A percentile compares a stretch with the other conserved stretches of the same genome.
Evolutionary conservation across 2,329 filamentous ascomycete species (phyloP).

Genomic region (Cercospora nicotianae): DNA sequence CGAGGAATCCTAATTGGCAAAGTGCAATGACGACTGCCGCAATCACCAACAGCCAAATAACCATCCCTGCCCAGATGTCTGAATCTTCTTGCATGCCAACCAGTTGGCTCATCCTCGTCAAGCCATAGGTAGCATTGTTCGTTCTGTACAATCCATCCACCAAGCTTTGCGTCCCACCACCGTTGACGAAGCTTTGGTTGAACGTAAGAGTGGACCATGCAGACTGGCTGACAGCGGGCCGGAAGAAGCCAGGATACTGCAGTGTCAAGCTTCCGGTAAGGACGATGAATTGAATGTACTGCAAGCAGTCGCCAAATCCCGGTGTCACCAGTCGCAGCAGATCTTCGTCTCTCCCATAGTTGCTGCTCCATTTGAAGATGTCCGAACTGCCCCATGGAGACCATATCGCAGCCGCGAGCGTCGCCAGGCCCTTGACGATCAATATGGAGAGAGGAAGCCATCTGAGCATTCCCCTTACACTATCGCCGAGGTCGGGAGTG

Average conservation of each 20-base stretch:
- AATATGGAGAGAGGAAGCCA: constrained; percentile 79
- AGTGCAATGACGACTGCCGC: constrained; percentile 66
- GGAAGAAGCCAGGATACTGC: constrained; percentile 90
- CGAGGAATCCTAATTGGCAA: constrained; percentile 73
- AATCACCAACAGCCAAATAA: constrained; percentile 82
- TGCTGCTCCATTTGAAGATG: constrained; percentile 94
- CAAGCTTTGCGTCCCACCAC: constrained; percentile 66
- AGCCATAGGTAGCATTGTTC: constrained; percentile 69
- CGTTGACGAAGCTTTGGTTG: constrained; percentile 81
- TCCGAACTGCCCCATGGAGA: constrained; percentile 93
- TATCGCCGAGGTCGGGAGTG: constrained; percentile 75
- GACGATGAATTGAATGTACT: constrained; percentile 92
- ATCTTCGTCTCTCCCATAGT: constrained; percentile 92
- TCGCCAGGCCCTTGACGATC: constrained; percentile 76
- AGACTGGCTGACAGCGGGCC: constrained; percentile 82
- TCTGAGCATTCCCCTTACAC: constrained; percentile 66
- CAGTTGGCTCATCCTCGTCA: constrained; percentile 76
- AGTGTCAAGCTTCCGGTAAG: constrained; percentile 84
- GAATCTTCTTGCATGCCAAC: constrained; percentile 73
- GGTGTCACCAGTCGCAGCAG: constrained; percentile 88
- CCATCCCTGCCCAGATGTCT: constrained; percentile 94
- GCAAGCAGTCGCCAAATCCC: constrained; percentile 92
- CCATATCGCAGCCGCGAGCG: constrained; percentile 78
- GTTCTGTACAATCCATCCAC: constrained; percentile 84
- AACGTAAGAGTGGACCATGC: constrained; percentile 92